phyloP scores from a whole-genome alignment of 345 rosid genomes.

The Aurinia saxatilis region DNA sequence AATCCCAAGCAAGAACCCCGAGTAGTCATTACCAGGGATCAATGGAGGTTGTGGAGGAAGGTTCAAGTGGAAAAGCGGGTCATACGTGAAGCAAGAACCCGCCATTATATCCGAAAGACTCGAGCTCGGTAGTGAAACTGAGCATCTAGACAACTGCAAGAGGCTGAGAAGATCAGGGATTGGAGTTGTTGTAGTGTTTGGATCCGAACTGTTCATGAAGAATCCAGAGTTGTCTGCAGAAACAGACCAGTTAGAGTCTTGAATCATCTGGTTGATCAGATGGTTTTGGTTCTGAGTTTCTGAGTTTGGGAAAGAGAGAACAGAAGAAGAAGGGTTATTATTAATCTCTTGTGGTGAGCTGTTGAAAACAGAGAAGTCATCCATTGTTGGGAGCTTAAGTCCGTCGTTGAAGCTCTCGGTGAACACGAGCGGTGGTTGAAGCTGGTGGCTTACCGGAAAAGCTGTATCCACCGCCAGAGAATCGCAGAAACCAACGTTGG shows the following conservation, averaged over 20 bases:
- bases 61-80: constrained; percentile 49
- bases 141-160: constrained; percentile 41
- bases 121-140: constrained; percentile 34
- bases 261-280: constrained; percentile 32
- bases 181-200: constrained; percentile 24
- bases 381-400: constrained; percentile 31
- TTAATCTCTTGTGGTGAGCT: not conserved
- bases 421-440: constrained; percentile 16
- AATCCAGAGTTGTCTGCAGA: constrained; percentile 28
- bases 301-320: constrained; percentile 14
- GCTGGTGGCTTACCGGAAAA: constrained; percentile 6
- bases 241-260: constrained; percentile 25
- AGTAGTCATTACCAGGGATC: constrained; percentile 21
- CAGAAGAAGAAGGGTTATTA: constrained; percentile 2
- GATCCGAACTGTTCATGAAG: constrained; percentile 26
- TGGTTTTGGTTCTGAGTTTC: constrained; percentile 15
- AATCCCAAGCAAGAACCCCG: constrained; percentile 27
- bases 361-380: constrained; percentile 26
- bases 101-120: constrained; percentile 31
- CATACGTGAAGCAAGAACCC: constrained; percentile 41
- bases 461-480: not conserved
- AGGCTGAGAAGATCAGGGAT: constrained; percentile 67
- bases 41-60: constrained; percentile 63
- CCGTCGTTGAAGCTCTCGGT: constrained; percentile 32
- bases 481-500: constrained; percentile 7